Evolutionary conservation across 1,284 basidiomycete genomes (phyloP), one percentile per base, ranked within the genome.

Genomic region (Cutaneotrichosporon arboriforme): DNA sequence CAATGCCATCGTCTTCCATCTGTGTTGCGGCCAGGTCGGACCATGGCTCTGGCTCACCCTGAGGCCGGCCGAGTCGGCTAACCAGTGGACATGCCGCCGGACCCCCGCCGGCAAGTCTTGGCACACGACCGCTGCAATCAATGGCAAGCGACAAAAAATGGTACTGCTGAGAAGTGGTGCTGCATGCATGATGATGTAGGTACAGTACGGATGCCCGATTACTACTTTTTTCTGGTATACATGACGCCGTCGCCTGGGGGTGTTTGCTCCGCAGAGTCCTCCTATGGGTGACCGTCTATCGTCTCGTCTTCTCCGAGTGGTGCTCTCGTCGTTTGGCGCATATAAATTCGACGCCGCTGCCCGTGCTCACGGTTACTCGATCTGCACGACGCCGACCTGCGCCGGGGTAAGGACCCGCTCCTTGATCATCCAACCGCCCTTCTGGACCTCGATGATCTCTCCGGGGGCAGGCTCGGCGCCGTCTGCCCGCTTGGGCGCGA

Each of bases 381-480:
- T 64, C 68, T 77, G 76, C 13, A 87, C 91, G 31, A 98, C 93
- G 54, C 94, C 96, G 51, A 98, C 94, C 78, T 97, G 91, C 18
- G 96, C 94, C 3, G 96, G 90, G 50, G 94, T 83, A 68, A 98
- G 76, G 49, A 96, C 83, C 56, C 94, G 82, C 63, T 89, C 88
- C 77, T 92, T 93, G 76, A 96, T 90, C 76, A 80, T 90, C 78
- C 88, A 97, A 12, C 94, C 93, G 51, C 81, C 80, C 79, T 96
- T 94, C 73, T 88, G 87, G 70, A 88, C 90, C 68, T 97, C 89
- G 50, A 96, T 81, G 36, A 98, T 87, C 4, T 87, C 87, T 18
- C 93, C 93, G 2, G 90, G 84, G 69, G 86, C 85, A 50, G 60
- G 64, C 23, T 58, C 54, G 22, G 41, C 44, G 10, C 68, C 69